phyloP scores from a whole-genome alignment of 2,329 filamentous ascomycete species.

The Fusarium nanum region DNA sequence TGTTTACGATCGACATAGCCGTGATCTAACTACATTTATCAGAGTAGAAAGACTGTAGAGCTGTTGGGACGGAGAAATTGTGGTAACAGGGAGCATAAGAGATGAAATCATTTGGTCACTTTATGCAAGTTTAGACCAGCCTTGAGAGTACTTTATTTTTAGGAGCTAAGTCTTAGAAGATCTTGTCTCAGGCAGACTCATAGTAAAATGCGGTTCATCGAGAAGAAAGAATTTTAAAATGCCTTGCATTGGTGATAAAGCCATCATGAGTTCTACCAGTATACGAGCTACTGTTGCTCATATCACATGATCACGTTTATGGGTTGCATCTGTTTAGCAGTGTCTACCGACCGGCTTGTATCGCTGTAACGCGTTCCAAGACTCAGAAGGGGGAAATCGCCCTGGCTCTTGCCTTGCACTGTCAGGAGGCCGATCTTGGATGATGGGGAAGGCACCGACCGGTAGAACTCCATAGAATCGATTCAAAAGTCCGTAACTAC shows the following conservation, averaged over 20 bases:
- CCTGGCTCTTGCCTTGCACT: background rate
- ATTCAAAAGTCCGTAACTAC: background rate
- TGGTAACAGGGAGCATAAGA: background rate
- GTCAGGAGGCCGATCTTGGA: accelerated
- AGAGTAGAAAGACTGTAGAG: accelerated
- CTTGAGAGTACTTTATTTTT: accelerated
- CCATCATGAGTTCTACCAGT: too few species aligned
- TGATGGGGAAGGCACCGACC: background rate
- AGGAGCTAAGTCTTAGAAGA: accelerated
- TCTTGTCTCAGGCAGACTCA: accelerated
- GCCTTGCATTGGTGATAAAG: too few species aligned
- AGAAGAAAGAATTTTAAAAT: too few species aligned
- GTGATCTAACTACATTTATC: background rate
- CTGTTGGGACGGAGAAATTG: accelerated
- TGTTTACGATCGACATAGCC: background rate
- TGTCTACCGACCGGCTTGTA: background rate
- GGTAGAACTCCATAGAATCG: accelerated
- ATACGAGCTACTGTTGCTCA: too few species aligned
- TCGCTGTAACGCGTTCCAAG: accelerated
- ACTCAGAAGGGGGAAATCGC: too few species aligned
- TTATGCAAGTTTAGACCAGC: background rate
- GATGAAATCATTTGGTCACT: accelerated
- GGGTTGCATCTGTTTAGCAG: background rate
- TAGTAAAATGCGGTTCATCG: accelerated
- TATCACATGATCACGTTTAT: too few species aligned